Conservation (phyloP, 371 early-diverging fungal genomes). For the Parasitella parasitica region DNA sequence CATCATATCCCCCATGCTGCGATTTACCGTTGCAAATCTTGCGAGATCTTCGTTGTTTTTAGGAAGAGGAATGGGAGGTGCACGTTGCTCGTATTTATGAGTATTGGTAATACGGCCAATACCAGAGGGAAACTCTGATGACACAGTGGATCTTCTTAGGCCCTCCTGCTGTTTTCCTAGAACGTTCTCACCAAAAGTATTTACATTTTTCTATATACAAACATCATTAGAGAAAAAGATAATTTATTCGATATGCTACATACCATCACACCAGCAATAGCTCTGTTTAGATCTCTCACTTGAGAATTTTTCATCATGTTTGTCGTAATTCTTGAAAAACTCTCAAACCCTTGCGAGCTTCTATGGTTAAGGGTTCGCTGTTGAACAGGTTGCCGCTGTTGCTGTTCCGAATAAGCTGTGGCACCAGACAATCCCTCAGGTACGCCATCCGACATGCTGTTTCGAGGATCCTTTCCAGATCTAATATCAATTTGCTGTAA, state of each 20-base stretch:
- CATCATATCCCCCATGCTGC: slow-evolving; percentile 55
- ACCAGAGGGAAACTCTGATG: slow-evolving; percentile 42
- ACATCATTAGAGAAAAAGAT: too few relatives aligned
- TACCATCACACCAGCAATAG: slow-evolving; percentile 60
- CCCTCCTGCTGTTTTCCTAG: slow-evolving; percentile 20
- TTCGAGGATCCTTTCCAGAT: slow-evolving; percentile 51
- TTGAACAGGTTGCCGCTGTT: neutral
- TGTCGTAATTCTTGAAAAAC: slow-evolving; percentile 38
- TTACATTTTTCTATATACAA: slow-evolving; percentile 51
- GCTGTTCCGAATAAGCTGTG: neutral
- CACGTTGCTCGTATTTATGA: neutral
- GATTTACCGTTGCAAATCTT: slow-evolving; percentile 9
- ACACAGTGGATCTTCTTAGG: slow-evolving; percentile 25
- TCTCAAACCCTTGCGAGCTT: slow-evolving; percentile 20
- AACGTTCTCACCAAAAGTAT: slow-evolving; percentile 41
- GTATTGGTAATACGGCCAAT: slow-evolving; percentile 29
- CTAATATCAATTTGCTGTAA: slow-evolving; percentile 59
- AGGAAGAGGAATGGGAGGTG: neutral
- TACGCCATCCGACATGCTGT: slow-evolving; percentile 30
- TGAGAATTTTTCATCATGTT: slow-evolving; percentile 66
- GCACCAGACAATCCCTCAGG: neutral
- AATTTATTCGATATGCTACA: neutral
- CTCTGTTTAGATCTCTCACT: slow-evolving; percentile 59
- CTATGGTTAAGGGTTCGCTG: slow-evolving; percentile 21
- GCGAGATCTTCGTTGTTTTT: neutral